phyloP scores from a whole-genome alignment of 208 protist species.

The Blastocrithidia nonstop region DNA sequence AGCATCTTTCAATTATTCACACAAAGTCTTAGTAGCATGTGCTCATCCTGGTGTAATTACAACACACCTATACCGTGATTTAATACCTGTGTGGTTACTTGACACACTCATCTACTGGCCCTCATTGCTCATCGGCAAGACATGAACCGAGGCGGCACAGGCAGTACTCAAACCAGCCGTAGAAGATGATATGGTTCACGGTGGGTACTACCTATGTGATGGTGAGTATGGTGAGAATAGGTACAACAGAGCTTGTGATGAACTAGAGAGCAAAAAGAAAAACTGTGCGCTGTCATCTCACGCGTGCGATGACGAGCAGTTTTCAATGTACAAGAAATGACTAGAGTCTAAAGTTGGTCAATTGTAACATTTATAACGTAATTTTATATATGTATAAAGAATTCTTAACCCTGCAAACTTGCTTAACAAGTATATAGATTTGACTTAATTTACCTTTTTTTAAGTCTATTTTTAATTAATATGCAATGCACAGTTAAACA shows the following conservation, averaged over 20 bases:
- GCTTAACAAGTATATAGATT: no score
- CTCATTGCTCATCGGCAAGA: conserved; percentile 67
- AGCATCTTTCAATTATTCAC: conserved; percentile 1
- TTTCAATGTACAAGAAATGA: no score
- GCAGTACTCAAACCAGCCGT: conserved; percentile 37
- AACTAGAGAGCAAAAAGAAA: conserved; percentile 18
- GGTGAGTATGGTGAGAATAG: conserved; percentile 53
- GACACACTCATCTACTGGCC: conserved; percentile 68
- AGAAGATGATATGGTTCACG: conserved; percentile 37
- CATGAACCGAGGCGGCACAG: conserved; percentile 65
- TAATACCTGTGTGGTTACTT: conserved; percentile 45
- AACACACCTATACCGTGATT: conserved; percentile 72
- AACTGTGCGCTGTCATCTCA: conserved; percentile 30
- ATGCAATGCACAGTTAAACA: no score
- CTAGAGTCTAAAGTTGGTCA: no score
- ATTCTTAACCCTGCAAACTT: no score
- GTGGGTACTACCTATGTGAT: conserved; percentile 67
- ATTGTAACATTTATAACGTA: no score
- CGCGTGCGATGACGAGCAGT: conserved; percentile 1
- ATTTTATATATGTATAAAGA: no score
- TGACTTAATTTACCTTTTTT: no score
- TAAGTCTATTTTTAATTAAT: no score
- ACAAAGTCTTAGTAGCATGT: conserved; percentile 58
- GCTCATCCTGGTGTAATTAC: conserved; percentile 63
- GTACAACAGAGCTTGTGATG: no score